Percentiles rank a stretch among this genome's conserved stretches.
These are phyloP conservation scores for Ogataea neopini DNA, from an alignment of 805 yeast genomes.

Conservation along the genomic window DNA sequence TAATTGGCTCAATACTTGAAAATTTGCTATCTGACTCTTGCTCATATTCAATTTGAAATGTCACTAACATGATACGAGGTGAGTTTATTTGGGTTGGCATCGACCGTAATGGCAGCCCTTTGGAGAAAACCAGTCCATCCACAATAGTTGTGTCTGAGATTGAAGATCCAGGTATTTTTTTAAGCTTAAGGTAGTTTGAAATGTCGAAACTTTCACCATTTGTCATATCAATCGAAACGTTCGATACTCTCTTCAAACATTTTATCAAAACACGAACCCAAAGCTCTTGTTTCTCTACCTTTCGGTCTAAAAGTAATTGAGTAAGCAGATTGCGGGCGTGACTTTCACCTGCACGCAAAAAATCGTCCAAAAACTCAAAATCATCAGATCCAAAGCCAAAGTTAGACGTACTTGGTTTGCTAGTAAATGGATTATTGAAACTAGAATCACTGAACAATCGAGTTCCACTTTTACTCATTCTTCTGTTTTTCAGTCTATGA, in stretches of 20 bases:
- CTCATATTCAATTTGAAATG: slow-evolving; percentile 89
- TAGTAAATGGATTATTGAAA: slow-evolving; percentile 9
- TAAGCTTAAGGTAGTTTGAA: slow-evolving; percentile 85
- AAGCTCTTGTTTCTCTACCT: slow-evolving; percentile 44
- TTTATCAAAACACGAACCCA: slow-evolving; percentile 62
- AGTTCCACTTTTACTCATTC: slow-evolving; percentile 49
- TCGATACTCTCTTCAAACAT: slow-evolving; percentile 55
- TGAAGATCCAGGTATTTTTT: slow-evolving; percentile 76
- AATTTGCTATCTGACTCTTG: slow-evolving; percentile 47
- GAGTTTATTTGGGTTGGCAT: slow-evolving; percentile 67
- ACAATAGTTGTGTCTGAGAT: slow-evolving; percentile 60
- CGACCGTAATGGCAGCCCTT: slow-evolving; percentile 71
- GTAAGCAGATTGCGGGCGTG: slow-evolving; percentile 53
- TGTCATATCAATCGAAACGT: slow-evolving; percentile 57
- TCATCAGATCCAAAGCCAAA: slow-evolving; percentile 29
- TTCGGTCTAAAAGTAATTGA: slow-evolving; percentile 66
- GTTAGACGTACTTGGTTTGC: slow-evolving; percentile 16
- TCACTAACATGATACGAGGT: slow-evolving; percentile 79
- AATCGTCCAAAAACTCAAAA: slow-evolving; percentile 36
- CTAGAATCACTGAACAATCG: slow-evolving; percentile 20
- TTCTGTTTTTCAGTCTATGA: slow-evolving; percentile 41
- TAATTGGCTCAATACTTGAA: slow-evolving; percentile 77
- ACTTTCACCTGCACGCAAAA: slow-evolving; percentile 36
- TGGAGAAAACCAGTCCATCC: slow-evolving; percentile 84
- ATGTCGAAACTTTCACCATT: slow-evolving; percentile 79